Conservation (phyloP, 208 protist species). For the Tritrichomonas musculus region DNA sequence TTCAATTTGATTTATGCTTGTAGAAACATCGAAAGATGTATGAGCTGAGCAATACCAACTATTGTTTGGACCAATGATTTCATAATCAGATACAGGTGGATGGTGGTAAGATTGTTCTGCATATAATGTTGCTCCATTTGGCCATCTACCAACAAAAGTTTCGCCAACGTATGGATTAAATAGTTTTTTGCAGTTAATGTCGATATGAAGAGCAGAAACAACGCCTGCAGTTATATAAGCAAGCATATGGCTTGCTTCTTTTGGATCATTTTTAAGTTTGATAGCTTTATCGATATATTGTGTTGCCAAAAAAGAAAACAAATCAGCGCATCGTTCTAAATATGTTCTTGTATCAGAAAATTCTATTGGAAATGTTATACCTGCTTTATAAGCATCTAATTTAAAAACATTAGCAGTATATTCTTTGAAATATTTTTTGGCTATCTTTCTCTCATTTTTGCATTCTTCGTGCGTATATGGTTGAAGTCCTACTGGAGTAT, state of each 20-base stretch:
- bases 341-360: neutral
- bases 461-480: neutral
- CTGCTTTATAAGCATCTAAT: neutral
- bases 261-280: neutral
- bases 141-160: conserved; percentile 13
- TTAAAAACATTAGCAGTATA: neutral
- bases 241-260: neutral
- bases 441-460: neutral
- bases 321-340: neutral
- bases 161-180: conserved; percentile 34
- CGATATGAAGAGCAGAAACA: neutral
- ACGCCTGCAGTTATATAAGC: neutral
- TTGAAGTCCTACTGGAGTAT: neutral
- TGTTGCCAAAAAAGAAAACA: neutral
- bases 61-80: conserved; percentile 34
- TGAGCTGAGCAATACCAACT: neutral
- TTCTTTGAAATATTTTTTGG: neutral
- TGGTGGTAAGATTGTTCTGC: conserved; percentile 40
- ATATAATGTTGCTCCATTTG: conserved; percentile 34
- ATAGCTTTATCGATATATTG: neutral
- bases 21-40: neutral
- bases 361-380: neutral
- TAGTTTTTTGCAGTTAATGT: neutral
- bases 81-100: conserved; percentile 37
- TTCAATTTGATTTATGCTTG: neutral